These are phyloP conservation scores for Hypocreales sp. DNA, from an alignment of 2,329 filamentous ascomycete genomes.

Conservation along the genomic window DNA sequence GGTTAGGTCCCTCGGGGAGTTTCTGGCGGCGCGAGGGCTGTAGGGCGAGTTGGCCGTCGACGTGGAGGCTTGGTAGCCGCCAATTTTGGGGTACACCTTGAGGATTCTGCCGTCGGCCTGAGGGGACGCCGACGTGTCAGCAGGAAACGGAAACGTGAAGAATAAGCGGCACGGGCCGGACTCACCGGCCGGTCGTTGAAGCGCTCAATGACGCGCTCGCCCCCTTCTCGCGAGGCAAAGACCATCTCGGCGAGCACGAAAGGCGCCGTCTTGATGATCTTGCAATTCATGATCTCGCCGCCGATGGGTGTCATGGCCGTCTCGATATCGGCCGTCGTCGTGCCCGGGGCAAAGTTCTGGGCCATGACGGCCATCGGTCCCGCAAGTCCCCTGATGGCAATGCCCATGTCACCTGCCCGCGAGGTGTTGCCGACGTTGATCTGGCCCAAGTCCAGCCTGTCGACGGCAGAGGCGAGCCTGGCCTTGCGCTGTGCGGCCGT, in stretches of 20 bases:
- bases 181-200: constrained; percentile 68
- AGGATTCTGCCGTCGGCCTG: constrained; percentile 62
- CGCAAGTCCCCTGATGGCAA: constrained; percentile 59
- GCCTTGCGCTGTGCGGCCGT: constrained; percentile 13
- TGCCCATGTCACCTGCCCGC: constrained; percentile 22
- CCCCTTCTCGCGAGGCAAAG: constrained; percentile 56
- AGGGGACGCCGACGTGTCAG: not conserved
- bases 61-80: constrained; percentile 18
- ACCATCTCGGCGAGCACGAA: constrained; percentile 66
- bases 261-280: constrained; percentile 49
- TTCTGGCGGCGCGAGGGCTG: constrained; percentile 11
- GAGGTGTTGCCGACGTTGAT: constrained; percentile 15
- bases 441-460: constrained; percentile 23
- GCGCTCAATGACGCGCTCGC: constrained; percentile 56
- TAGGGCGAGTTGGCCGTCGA: constrained; percentile 15
- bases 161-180: constrained; percentile 3
- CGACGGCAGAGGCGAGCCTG: constrained; percentile 29
- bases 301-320: constrained; percentile 66
- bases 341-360: constrained; percentile 71
- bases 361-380: constrained; percentile 60
- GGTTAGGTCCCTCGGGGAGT: constrained; percentile 19
- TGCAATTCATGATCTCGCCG: constrained; percentile 51
- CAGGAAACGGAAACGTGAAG: no score
- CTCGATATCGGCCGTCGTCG: constrained; percentile 69
- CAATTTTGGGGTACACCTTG: constrained; percentile 55